Evolutionary conservation across 2,329 filamentous ascomycete genomes (phyloP).

Genomic region (Remersonia thermophila): DNA sequence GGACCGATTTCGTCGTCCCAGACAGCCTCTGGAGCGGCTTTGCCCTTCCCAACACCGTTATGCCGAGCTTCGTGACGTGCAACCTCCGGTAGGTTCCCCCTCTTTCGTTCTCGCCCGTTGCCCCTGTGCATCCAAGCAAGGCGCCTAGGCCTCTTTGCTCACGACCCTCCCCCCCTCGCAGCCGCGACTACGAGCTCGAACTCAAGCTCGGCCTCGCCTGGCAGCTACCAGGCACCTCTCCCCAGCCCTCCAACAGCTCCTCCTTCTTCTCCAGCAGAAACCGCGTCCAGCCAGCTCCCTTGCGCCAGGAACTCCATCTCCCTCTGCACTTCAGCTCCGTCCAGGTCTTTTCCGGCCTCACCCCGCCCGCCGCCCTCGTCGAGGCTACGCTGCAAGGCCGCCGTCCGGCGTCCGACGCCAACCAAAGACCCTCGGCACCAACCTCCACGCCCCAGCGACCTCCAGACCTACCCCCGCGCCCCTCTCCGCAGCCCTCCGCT

Average conservation of each 20-base stretch:
- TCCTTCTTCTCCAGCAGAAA: slow-evolving; percentile 24
- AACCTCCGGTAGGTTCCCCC: slow-evolving; percentile 48
- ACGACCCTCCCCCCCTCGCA: slow-evolving; percentile 15
- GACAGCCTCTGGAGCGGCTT: slow-evolving; percentile 58
- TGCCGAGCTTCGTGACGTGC: slow-evolving; percentile 78
- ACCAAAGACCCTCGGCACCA: background rate
- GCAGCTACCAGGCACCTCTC: slow-evolving; percentile 34
- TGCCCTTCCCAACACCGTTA: slow-evolving; percentile 70
- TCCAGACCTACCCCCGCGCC: slow-evolving; percentile 21
- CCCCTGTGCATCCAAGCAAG: background rate
- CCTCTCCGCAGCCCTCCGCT: slow-evolving; percentile 12
- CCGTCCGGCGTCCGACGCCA: background rate
- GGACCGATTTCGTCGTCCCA: slow-evolving; percentile 59
- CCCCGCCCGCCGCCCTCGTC: slow-evolving; percentile 64
- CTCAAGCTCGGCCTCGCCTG: slow-evolving; percentile 67
- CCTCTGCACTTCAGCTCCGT: slow-evolving; percentile 64
- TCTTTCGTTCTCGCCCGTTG: background rate
- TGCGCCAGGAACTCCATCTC: slow-evolving; percentile 62
- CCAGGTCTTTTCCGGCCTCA: slow-evolving; percentile 77
- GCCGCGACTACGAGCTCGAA: slow-evolving; percentile 71
- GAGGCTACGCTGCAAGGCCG: slow-evolving; percentile 40
- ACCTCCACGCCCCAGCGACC: slow-evolving; percentile 1
- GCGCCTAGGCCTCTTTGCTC: background rate
- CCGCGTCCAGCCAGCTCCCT: slow-evolving; percentile 17
- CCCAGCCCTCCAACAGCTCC: slow-evolving; percentile 10